Evolutionary conservation across 1,284 basidiomycete genomes (phyloP).

Genomic region (Puccinia brachypodii): DNA sequence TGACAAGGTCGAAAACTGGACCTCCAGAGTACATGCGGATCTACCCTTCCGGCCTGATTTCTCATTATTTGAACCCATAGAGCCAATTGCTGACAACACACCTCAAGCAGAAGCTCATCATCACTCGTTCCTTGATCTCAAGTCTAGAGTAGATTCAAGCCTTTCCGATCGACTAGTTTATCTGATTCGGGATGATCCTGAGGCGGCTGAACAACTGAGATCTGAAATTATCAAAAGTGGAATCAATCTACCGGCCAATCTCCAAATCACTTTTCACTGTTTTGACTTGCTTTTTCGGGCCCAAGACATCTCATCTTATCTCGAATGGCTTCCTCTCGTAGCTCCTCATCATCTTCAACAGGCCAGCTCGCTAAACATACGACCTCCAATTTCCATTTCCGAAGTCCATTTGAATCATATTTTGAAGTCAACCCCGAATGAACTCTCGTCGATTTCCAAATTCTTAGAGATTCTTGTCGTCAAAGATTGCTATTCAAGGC

Average conservation of each 20-base stretch:
- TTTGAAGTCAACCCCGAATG: constrained; percentile 11
- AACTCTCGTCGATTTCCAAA: neutral
- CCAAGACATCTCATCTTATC: constrained; percentile 25
- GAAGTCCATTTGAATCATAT: constrained; percentile 44
- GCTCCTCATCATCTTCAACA: constrained; percentile 21
- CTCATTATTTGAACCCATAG: constrained; percentile 36
- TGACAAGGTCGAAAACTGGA: constrained; percentile 47
- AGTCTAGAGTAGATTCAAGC: constrained; percentile 6
- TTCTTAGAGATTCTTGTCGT: constrained; percentile 23
- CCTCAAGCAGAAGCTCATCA: neutral
- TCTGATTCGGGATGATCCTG: constrained; percentile 28
- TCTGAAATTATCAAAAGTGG: constrained; percentile 25
- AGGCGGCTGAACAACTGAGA: constrained; percentile 39
- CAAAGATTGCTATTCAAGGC: constrained; percentile 26
- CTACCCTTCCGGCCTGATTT: constrained; percentile 40
- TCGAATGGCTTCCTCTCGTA: constrained; percentile 41
- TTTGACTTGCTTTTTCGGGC: constrained; percentile 27
- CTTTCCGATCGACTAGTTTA: constrained; percentile 34
- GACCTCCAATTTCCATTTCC: constrained; percentile 3
- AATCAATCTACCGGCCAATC: constrained; percentile 37
- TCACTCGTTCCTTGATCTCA: neutral
- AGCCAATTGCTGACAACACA: neutral
- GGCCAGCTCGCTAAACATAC: neutral
- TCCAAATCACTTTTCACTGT: constrained; percentile 33
- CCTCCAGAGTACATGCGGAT: constrained; percentile 24